Evolutionary conservation across 345 rosid genomes (phyloP).

Genomic region (Melaleuca quinquenervia): DNA sequence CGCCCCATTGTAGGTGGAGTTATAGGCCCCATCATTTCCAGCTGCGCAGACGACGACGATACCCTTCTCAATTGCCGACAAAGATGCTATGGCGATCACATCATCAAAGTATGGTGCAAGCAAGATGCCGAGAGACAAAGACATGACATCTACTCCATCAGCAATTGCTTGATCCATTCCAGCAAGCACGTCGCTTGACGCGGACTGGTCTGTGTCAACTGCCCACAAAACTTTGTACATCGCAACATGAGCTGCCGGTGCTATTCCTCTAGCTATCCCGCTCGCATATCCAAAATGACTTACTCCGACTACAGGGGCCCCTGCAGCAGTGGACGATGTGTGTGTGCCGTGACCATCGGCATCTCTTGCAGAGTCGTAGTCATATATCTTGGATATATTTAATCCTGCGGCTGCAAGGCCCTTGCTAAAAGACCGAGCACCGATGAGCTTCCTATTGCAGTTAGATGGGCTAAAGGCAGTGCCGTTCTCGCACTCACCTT

Average conservation of each 20-base stretch:
- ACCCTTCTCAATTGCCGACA: conserved; percentile 42
- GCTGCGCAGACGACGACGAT: conserved; percentile 32
- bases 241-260: conserved; percentile 29
- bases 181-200: conserved; percentile 45
- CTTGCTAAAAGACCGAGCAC: conserved; percentile 21
- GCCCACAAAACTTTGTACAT: conserved; percentile 20
- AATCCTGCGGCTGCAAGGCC: conserved; percentile 15
- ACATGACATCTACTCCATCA: conserved; percentile 56
- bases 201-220: conserved; percentile 2
- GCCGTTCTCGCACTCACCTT: conserved; percentile 24
- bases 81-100: conserved; percentile 43
- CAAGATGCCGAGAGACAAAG: conserved; percentile 39
- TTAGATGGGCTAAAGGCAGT: background rate
- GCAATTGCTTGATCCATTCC: conserved; percentile 63
- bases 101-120: conserved; percentile 16
- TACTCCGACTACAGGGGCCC: conserved; percentile 4
- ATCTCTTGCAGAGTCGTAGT: conserved; percentile 21
- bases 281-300: conserved; percentile 21
- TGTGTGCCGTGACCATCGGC: conserved; percentile 25
- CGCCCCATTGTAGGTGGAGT: conserved; percentile 19
- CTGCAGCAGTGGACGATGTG: conserved; percentile 29
- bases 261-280: conserved; percentile 26
- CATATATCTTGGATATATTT: conserved; percentile 1
- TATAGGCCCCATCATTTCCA: conserved; percentile 35
- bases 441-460: conserved; percentile 30